phyloP scores from a whole-genome alignment of 768 basidiomycete species.

The Asterophora parasitica region DNA sequence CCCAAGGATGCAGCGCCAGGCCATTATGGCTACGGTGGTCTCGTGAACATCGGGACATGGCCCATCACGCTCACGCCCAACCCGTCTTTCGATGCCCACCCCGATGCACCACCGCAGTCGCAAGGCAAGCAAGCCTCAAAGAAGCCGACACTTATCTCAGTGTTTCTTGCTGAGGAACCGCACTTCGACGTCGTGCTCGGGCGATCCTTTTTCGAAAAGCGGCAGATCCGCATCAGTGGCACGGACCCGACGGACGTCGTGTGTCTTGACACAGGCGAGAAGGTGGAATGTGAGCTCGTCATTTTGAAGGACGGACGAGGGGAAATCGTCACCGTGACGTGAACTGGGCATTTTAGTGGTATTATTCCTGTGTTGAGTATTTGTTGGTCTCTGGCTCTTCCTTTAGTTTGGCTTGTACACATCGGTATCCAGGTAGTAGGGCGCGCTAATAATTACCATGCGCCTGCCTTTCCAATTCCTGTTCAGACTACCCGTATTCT shows the following conservation, averaged over 20 bases:
- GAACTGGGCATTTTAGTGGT: slow-evolving; percentile 10
- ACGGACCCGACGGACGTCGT: slow-evolving; percentile 87
- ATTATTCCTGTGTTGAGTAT: not conserved
- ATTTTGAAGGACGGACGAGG: slow-evolving; percentile 89
- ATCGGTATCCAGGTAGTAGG: not conserved
- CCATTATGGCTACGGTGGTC: slow-evolving; percentile 88
- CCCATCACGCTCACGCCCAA: slow-evolving; percentile 68
- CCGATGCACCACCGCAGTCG: slow-evolving; percentile 22
- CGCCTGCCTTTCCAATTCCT: no score
- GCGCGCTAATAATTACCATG: no score
- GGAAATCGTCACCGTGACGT: slow-evolving; percentile 87
- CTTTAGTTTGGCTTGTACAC: not conserved
- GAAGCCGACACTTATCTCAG: slow-evolving; percentile 47
- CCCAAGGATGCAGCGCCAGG: slow-evolving; percentile 85
- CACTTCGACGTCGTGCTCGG: slow-evolving; percentile 96
- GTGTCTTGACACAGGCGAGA: slow-evolving; percentile 90
- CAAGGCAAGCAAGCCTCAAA: slow-evolving; percentile 18
- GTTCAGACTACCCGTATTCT: no score
- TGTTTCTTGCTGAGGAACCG: slow-evolving; percentile 90
- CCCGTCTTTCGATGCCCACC: slow-evolving; percentile 27
- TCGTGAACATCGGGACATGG: slow-evolving; percentile 82
- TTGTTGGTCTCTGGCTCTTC: not conserved
- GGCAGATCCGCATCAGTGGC: slow-evolving; percentile 77
- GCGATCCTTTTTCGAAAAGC: slow-evolving; percentile 75
- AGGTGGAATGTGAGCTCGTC: slow-evolving; percentile 87